phyloP scores from a whole-genome alignment of 2,329 filamentous ascomycete species.

The Phaeosphaeriaceae sp. region DNA sequence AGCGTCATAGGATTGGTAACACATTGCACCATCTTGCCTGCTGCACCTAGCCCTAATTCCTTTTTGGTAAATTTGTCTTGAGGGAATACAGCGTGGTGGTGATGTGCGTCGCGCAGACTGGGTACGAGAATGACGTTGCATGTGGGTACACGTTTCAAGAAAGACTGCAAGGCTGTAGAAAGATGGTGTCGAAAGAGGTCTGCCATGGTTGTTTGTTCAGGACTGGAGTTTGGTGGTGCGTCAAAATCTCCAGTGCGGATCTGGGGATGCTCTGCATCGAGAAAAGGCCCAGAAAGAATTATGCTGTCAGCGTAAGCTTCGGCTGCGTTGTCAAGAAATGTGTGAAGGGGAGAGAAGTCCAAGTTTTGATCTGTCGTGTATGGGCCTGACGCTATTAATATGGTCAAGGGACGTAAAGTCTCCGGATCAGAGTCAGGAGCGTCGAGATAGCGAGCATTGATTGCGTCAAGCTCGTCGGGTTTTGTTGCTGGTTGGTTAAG shows the following conservation, averaged over 20 bases:
- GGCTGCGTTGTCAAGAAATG: slow-evolving; percentile 78
- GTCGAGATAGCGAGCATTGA: slow-evolving; percentile 72
- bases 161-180: slow-evolving; percentile 72
- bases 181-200: slow-evolving; percentile 86
- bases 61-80: slow-evolving; percentile 72
- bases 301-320: slow-evolving; percentile 78
- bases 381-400: slow-evolving; percentile 82
- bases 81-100: slow-evolving; percentile 86
- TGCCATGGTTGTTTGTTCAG: slow-evolving; percentile 78
- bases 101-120: slow-evolving; percentile 80
- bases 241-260: slow-evolving; percentile 66
- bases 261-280: slow-evolving; percentile 89
- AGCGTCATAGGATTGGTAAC: slow-evolving; percentile 92
- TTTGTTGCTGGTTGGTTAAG: slow-evolving; percentile 76
- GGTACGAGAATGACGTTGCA: slow-evolving; percentile 85
- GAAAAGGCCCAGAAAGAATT: slow-evolving; percentile 83
- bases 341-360: slow-evolving; percentile 84
- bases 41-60: slow-evolving; percentile 73
- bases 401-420: slow-evolving; percentile 68
- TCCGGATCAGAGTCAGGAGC: slow-evolving; percentile 61
- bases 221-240: slow-evolving; percentile 52
- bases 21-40: slow-evolving; percentile 70
- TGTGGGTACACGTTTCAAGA: slow-evolving; percentile 73
- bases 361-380: slow-evolving; percentile 94
- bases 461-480: slow-evolving; percentile 67